Evolutionary conservation across 2,329 filamentous ascomycete genomes (phyloP), one percentile per base, ranked within the genome.

Genomic region (Aspergillus vadensis): DNA sequence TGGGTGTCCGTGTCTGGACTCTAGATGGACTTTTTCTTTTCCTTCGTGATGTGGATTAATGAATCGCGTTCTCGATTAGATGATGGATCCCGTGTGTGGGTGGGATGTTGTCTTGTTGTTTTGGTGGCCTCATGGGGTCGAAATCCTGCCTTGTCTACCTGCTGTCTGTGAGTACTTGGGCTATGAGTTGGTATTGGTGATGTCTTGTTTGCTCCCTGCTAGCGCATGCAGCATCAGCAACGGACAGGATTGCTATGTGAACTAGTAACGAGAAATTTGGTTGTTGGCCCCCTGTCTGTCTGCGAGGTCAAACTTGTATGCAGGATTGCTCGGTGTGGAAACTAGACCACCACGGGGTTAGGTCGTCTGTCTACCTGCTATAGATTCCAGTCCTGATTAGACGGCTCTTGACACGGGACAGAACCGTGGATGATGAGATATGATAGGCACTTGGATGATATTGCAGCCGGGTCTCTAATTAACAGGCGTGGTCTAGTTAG

Each of bases 161-260:
- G 32, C 32, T 36, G 12, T 14, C 19, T 21, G 41, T 44, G 23
- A 10, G 27, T 30, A 4, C 10, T 12, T 30, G 41, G 41, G 12
- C 6, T 44, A 3, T 21, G 17, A 21, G 15, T 19, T 19, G 41
- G 41, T 23, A 23, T 23, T 44, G 41, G 17, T 51, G 30, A 32
- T 51, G 32, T n/a, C 50, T 41, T 32, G 19, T 53, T 39, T 17
- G 38, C 9, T 39, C 36, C n/a, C 27, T 44, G 50, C 32, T 53
- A 53, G 51, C 23, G 51, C 39, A 53, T 25, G 51, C 51, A 39
- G 51, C 51, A 41, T 25, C 36, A 38, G 51, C 51, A 53, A 53
- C 25, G 9, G 36, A 53, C 32, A 39, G 51, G 32, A 53, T 23
- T 21, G 41, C 41, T 21, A 44, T 21, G 32, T 36, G 19, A 4